Conservation (phyloP, 768 basidiomycete genomes). For the Saitozyma sp. region DNA sequence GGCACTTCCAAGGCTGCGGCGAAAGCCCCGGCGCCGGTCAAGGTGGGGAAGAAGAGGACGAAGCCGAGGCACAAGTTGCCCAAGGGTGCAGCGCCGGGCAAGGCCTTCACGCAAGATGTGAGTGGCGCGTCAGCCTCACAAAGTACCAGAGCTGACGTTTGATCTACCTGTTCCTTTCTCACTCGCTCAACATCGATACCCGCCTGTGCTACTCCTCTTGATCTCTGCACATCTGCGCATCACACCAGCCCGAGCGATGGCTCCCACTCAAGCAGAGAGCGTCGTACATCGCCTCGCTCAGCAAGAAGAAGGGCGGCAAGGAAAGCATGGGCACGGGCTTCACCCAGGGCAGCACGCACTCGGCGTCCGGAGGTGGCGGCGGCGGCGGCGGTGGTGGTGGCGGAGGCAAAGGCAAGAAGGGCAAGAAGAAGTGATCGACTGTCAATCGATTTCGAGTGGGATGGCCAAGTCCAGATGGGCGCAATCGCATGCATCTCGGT, state of each 20-base stretch:
- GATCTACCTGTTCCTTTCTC: not conserved
- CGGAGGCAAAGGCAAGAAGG: slow-evolving; percentile 35
- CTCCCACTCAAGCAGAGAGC: slow-evolving; percentile 47
- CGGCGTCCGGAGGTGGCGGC: slow-evolving; percentile 14
- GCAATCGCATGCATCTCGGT: too few species aligned
- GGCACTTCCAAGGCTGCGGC: slow-evolving; percentile 6
- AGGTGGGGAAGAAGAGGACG: slow-evolving; percentile 15
- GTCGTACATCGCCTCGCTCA: slow-evolving; percentile 32
- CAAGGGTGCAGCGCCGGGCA: slow-evolving; percentile 43
- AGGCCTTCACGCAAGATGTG: slow-evolving; percentile 50
- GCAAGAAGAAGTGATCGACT: slow-evolving; percentile 21
- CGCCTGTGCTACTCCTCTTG: not conserved
- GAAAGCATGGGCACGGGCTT: slow-evolving; percentile 52
- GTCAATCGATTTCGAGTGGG: too few species aligned
- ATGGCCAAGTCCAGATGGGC: too few species aligned
- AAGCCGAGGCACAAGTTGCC: slow-evolving; percentile 49
- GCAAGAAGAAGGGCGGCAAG: slow-evolving; percentile 51
- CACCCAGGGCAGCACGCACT: slow-evolving; percentile 41
- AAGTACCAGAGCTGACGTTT: not conserved
- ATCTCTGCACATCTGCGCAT: not conserved
- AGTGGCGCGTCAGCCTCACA: slow-evolving; percentile 16
- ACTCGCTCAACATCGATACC: not conserved
- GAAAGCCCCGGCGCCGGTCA: slow-evolving; percentile 6
- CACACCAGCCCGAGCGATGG: slow-evolving; percentile 52
- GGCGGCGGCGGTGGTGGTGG: slow-evolving; percentile 27